Conservation (phyloP, 352 stramenopile genomes). For the Globisporangium lucens region DNA sequence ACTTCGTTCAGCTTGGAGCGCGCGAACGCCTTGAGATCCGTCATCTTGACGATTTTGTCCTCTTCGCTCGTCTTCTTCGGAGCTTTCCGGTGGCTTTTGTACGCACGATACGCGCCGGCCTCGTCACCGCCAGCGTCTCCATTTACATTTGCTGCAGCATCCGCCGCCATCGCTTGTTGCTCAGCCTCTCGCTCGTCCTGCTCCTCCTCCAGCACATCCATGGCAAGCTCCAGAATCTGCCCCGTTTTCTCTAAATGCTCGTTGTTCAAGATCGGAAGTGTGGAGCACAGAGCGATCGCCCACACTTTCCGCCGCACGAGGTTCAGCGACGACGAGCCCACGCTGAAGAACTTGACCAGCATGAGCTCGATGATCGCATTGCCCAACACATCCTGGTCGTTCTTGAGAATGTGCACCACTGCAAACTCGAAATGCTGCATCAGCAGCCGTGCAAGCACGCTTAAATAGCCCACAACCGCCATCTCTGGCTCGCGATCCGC, state of each 20-base stretch:
- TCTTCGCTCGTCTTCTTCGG: conserved; percentile 23
- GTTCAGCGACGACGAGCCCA: conserved; percentile 56
- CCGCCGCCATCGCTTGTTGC: neutral
- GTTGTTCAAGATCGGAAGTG: conserved; percentile 37
- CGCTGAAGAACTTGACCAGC: conserved; percentile 70
- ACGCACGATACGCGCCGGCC: conserved; percentile 51
- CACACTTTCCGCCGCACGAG: conserved; percentile 65
- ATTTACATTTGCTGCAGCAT: neutral
- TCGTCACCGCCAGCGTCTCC: neutral
- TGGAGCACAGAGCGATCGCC: conserved; percentile 47
- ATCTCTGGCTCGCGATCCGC: conserved; percentile 45
- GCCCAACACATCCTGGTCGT: conserved; percentile 33
- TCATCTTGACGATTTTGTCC: conserved; percentile 33
- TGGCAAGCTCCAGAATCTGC: conserved; percentile 61
- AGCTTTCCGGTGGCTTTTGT: conserved; percentile 35
- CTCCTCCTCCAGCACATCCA: conserved; percentile 72
- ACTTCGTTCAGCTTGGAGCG: conserved; percentile 41
- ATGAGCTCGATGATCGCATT: conserved; percentile 48
- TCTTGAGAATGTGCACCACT: conserved; percentile 39
- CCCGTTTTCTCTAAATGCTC: conserved; percentile 53
- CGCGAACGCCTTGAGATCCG: conserved; percentile 48
- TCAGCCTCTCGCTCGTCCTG: conserved; percentile 27
- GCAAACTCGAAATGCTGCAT: conserved; percentile 45
- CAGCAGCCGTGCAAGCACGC: conserved; percentile 50
- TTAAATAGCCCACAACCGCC: conserved; percentile 62